Percentiles rank a stretch among this genome's conserved stretches.
phyloP scores from a whole-genome alignment of 176 grass and related monocot species.

The Oryza glaberrima region DNA sequence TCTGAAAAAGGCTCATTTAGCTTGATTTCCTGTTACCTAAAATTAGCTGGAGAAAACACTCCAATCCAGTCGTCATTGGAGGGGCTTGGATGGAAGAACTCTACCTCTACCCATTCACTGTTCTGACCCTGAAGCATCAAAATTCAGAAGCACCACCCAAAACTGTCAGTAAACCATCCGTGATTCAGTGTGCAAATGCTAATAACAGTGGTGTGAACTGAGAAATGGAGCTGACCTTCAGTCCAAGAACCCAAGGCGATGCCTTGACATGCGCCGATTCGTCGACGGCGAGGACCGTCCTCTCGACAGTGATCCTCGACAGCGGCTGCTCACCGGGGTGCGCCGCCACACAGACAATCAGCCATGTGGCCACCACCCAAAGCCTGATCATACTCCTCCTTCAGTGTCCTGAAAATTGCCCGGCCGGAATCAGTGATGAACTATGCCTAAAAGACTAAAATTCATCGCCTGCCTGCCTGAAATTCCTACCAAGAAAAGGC shows the following conservation, averaged over 20 bases:
- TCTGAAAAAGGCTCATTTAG: background rate
- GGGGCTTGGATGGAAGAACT: conserved; percentile 68
- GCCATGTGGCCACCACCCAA: conserved; percentile 25
- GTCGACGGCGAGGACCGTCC: conserved; percentile 27
- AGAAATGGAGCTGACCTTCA: conserved; percentile 46
- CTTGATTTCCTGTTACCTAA: conserved; percentile 51
- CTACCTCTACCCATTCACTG: conserved; percentile 77
- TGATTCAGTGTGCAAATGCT: background rate
- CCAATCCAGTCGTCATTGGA: conserved; percentile 71
- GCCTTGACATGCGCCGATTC: conserved; percentile 51
- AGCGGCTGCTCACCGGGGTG: conserved; percentile 52
- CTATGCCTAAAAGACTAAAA: background rate
- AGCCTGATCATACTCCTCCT: conserved; percentile 1
- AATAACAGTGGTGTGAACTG: background rate
- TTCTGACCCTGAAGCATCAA: conserved; percentile 51
- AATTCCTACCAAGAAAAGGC: background rate
- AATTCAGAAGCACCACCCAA: background rate
- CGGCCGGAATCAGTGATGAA: background rate
- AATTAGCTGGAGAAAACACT: conserved; percentile 84
- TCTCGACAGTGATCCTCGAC: conserved; percentile 58
- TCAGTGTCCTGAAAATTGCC: conserved; percentile 1
- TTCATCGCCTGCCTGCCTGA: background rate
- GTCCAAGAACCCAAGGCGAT: conserved; percentile 58
- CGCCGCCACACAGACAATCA: conserved; percentile 8
- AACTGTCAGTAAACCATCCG: background rate